Evolutionary conservation across 345 rosid species (phyloP).

Genomic region (Dovyalis caffra): DNA sequence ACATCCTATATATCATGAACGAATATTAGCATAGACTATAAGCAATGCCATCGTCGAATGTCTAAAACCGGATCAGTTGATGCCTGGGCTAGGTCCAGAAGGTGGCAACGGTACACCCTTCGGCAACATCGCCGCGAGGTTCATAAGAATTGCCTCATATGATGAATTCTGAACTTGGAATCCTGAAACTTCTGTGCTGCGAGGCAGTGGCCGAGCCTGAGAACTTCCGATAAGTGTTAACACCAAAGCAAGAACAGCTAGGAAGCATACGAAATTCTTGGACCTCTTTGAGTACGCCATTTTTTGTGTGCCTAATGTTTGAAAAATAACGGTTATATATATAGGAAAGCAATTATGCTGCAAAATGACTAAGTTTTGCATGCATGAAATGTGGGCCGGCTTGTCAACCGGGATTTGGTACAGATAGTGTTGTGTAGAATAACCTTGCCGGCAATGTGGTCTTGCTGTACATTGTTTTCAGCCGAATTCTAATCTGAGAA

Average conservation of each 20-base stretch:
- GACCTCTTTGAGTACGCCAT: background rate
- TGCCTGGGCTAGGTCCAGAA: slow-evolving; percentile 46
- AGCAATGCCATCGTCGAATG: background rate
- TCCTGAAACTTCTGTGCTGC: background rate
- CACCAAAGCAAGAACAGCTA: slow-evolving; percentile 12
- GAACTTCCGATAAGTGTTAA: slow-evolving; percentile 14
- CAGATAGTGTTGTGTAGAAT: slow-evolving; percentile 5
- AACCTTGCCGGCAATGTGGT: slow-evolving; percentile 20
- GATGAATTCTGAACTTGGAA: background rate
- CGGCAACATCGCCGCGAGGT: slow-evolving; percentile 33
- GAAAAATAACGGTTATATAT: background rate
- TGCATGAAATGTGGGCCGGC: slow-evolving; percentile 37
- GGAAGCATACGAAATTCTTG: background rate
- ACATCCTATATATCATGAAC: too few species aligned
- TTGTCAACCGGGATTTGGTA: slow-evolving; percentile 36
- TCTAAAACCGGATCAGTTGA: slow-evolving; percentile 15
- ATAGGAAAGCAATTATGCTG: background rate
- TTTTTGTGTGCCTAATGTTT: background rate
- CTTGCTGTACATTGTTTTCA: background rate
- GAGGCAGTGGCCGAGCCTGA: slow-evolving; percentile 25
- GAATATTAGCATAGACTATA: background rate
- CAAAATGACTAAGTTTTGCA: background rate
- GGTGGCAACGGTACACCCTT: slow-evolving; percentile 47
- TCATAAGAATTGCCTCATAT: slow-evolving; percentile 3
- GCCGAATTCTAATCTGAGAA: background rate